These are phyloP conservation scores for Cyphellophora attinorum DNA, from an alignment of 2,329 filamentous ascomycete genomes.

Conservation along the genomic window DNA sequence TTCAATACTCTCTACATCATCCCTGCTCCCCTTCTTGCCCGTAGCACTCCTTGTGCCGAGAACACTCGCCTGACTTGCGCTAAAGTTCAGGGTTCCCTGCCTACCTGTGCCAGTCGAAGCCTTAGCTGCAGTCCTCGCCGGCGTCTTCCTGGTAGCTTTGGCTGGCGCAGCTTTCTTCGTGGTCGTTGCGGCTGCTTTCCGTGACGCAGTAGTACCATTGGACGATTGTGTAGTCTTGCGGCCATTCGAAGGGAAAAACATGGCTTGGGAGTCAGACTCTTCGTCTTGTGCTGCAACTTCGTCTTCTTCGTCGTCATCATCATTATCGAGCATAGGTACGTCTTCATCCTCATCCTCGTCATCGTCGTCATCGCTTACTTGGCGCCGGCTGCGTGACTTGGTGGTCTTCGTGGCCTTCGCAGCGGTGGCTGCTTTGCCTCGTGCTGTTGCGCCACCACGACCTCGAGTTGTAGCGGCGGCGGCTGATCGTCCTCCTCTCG, in stretches of 20 bases:
- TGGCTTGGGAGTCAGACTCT: conserved; percentile 20
- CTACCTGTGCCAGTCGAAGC: conserved; percentile 5
- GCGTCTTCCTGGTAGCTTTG: conserved; percentile 25
- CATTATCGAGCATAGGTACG: conserved; percentile 29
- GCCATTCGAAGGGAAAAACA: conserved; percentile 16
- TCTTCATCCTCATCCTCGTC: conserved; percentile 28
- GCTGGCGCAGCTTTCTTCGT: conserved; percentile 12
- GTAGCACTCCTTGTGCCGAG: conserved; percentile 9
- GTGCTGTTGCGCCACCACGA: conserved; percentile 21
- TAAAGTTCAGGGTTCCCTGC: conserved; percentile 34
- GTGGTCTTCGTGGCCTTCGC: conserved; percentile 11
- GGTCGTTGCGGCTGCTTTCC: conserved; percentile 9
- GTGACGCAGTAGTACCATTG: conserved; percentile 5
- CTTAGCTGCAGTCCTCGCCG: conserved; percentile 21
- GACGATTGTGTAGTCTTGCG: conserved; percentile 2
- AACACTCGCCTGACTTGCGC: conserved; percentile 25
- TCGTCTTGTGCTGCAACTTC: conserved; percentile 23
- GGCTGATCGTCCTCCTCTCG: conserved; percentile 31
- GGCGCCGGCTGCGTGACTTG: conserved; percentile 21
- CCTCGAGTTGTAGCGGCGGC: conserved; percentile 25
- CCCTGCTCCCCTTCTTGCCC: conserved; percentile 5
- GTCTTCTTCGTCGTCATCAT: conserved; percentile 24
- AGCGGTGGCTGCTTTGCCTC: conserved; percentile 8
- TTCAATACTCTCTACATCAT: conserved; percentile 20
- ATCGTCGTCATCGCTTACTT: conserved; percentile 23